Conservation (phyloP, 1,139 yeast genomes). For the Blastobotrys apis region DNA sequence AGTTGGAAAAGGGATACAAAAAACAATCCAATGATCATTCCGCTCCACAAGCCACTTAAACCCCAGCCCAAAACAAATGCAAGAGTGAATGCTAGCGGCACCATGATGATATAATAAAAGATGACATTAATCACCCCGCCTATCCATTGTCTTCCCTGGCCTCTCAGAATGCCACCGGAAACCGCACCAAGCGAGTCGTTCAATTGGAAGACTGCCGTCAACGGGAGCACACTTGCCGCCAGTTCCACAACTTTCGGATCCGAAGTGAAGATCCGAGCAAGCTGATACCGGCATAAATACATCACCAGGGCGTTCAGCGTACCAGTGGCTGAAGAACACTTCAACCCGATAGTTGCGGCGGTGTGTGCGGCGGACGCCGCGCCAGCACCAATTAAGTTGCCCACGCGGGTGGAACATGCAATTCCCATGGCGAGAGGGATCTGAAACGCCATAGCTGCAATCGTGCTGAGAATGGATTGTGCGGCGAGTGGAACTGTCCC, state of each 20-base stretch:
- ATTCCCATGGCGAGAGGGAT: conserved; percentile 86
- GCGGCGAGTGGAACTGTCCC: conserved; percentile 85
- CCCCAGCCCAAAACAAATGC: conserved; percentile 53
- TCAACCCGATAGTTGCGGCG: conserved; percentile 61
- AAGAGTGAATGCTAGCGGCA: conserved; percentile 66
- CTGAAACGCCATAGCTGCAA: conserved; percentile 77
- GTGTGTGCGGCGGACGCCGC: conserved; percentile 57
- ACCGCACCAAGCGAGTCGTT: conserved; percentile 81
- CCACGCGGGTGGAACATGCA: conserved; percentile 83
- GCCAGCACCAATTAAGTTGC: conserved; percentile 81
- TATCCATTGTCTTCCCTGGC: conserved; percentile 79
- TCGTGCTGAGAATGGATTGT: conserved; percentile 79
- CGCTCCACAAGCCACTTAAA: conserved; percentile 75
- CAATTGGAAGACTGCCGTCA: conserved; percentile 67
- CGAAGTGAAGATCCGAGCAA: conserved; percentile 63
- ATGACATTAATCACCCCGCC: conserved; percentile 78
- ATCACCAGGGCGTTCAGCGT: conserved; percentile 51
- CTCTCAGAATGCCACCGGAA: conserved; percentile 78
- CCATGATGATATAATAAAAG: conserved; percentile 65
- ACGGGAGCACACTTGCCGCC: conserved; percentile 56
- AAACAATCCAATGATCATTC: conserved; percentile 55
- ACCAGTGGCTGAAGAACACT: conserved; percentile 54
- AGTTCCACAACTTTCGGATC: conserved; percentile 58
- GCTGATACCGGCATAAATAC: conserved; percentile 46
- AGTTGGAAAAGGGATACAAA: conserved; percentile 9